These are phyloP conservation scores for Fusarium aywerte DNA, from an alignment of 2,329 filamentous ascomycete genomes.

Conservation along the genomic window DNA sequence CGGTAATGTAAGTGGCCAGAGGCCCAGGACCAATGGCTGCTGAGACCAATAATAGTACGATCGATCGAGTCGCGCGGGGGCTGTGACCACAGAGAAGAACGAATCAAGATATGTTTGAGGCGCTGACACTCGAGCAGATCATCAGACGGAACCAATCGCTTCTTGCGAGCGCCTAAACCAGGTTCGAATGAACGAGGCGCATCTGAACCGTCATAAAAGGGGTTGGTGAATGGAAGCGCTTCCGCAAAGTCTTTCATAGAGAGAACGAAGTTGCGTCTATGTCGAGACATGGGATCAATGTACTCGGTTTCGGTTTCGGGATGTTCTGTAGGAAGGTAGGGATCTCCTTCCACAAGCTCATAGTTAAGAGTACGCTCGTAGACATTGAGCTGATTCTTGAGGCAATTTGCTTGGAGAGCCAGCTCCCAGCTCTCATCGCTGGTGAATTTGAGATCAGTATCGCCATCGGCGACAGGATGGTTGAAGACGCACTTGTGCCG, in stretches of 20 bases:
- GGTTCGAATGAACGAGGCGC: background rate
- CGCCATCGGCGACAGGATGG: background rate
- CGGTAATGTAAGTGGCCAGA: no score
- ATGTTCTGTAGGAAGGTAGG: no score
- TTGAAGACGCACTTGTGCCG: conserved; percentile 16
- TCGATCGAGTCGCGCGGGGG: background rate
- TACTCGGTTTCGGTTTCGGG: no score
- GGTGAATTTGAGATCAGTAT: background rate
- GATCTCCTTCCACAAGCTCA: background rate
- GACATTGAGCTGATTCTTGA: conserved; percentile 8
- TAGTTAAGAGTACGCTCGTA: conserved; percentile 2
- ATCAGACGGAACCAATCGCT: background rate
- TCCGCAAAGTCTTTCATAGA: background rate
- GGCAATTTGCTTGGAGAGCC: background rate
- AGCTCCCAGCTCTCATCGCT: conserved; percentile 2
- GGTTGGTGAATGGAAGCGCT: background rate
- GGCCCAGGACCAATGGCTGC: no score
- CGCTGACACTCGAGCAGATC: conserved; percentile 4
- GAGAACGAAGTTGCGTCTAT: background rate
- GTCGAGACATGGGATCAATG: no score
- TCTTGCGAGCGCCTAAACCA: background rate
- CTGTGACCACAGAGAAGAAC: background rate
- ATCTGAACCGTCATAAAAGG: background rate
- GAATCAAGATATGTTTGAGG: conserved; percentile 20
- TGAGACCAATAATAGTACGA: background rate